Evolutionary conservation across 2,329 filamentous ascomycete species (phyloP), one percentile per base, ranked within the genome.

Genomic region (Podosphaera xanthii): DNA sequence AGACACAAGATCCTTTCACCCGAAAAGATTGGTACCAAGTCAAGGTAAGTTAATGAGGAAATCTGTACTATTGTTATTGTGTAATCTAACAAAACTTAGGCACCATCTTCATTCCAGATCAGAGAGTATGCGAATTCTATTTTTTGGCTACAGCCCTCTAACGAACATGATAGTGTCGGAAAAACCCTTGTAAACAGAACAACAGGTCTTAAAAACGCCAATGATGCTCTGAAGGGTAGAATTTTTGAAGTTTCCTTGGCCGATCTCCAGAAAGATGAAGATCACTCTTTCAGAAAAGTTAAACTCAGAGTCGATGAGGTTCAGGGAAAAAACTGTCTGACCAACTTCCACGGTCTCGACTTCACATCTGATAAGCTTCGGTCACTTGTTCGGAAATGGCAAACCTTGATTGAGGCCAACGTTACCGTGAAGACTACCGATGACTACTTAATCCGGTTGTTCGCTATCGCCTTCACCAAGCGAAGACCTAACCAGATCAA

Each of bases 301-400:
- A 95, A 94, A 82, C 89, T 98, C 73, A 84, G 92, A 67, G 87
- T 97, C 70, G 92, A 98, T 72, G 92, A 98, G 79, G 84, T 98
- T 65, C 92, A 98, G 80, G 92, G 92, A 81, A 96, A 96, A 84
- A 97, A 95, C 85, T 97, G 92, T 80, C 79, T 98, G 76, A 97
- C 92, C 81, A 96, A 96, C 84, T 98, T 98, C 86, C 90, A 98
- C 84, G 92, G 92, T 70, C 84, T 98, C 74, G 92, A 98, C 79
- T 97, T 98, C 86, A 98, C 92, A 73, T 96, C 92, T 70, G 92
- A 98, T 84, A 98, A 98, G 83, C 86, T 98, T 70, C 87, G 92
- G 73, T 97, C 92, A 65, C 85, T 98, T 67, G 92, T 98, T 70
- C 90, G 92, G 79, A 98, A 98, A 81, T 98, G 92, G 92, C 92